These are phyloP conservation scores for Digitaria exilis DNA, from an alignment of 202 grass and related monocot species.

Conservation along the genomic window DNA sequence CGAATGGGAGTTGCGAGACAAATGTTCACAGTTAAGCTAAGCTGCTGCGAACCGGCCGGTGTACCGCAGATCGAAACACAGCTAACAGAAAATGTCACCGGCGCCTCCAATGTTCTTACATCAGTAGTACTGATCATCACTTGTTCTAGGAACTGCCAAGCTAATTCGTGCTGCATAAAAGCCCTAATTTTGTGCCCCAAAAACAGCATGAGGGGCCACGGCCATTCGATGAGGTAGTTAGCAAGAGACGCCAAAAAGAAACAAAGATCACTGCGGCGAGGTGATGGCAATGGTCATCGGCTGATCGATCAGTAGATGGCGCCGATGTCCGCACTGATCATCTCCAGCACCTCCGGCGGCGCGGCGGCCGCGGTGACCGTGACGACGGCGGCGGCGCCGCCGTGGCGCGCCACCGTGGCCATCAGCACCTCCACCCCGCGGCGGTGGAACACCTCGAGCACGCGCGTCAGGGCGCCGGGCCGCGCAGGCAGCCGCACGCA, in stretches of 20 bases:
- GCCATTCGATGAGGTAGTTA: not conserved
- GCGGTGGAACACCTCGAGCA: slow-evolving; percentile 42
- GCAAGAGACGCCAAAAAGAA: not conserved
- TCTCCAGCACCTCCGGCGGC: slow-evolving; percentile 32
- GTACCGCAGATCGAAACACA: not conserved
- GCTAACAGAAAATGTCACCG: not conserved
- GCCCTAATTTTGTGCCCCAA: not conserved
- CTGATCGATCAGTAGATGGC: slow-evolving; percentile 25
- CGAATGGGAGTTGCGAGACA: not conserved
- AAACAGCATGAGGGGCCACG: not conserved
- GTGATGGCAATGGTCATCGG: no score
- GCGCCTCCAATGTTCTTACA: not conserved
- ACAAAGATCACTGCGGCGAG: not conserved
- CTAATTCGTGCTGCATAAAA: not conserved
- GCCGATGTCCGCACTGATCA: slow-evolving; percentile 47
- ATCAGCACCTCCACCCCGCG: slow-evolving; percentile 38
- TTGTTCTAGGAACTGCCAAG: not conserved
- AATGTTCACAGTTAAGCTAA: not conserved
- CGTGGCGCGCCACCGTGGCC: slow-evolving; percentile 26
- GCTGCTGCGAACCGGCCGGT: no score
- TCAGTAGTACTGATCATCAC: not conserved
- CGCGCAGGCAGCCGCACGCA: slow-evolving; percentile 10
- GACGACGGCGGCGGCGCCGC: not conserved
- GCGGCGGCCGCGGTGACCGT: slow-evolving; percentile 30
- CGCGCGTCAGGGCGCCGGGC: slow-evolving; percentile 22